Evolutionary conservation across 2,329 filamentous ascomycete species (phyloP), one percentile per base, ranked within the genome.

Genomic region (Mycosphaerelloides madeirae): DNA sequence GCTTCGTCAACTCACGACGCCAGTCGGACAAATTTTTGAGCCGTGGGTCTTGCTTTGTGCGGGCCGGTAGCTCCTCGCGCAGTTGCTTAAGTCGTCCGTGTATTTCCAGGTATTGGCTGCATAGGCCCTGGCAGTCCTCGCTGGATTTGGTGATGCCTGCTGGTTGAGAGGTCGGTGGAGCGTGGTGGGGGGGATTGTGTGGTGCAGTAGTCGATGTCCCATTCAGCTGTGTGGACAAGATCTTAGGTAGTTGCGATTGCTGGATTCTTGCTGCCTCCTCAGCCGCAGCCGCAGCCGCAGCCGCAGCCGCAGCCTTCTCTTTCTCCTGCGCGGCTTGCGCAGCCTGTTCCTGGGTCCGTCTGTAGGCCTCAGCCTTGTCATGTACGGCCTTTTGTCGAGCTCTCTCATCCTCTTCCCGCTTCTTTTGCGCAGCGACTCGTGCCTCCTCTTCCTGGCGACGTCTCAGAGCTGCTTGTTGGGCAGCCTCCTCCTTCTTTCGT

Each of bases 1-100:
- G 81, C 57, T 83, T 85, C 31, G 78, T 77, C n/a, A 35, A 15
- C 33, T 35, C 25, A 44, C 19, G 34, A 44, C 43, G 18, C 41
- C 46, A 80, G 43, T 87, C 79, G 28, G 85, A 84, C 29, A 78
- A 75, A 40, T 75, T 72, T 64, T 87, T 87, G 14, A 35, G 16
- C 8, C 16, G 6, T 6, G 33, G 8, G 12, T 35, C 33, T 35
- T 18, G 78, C 16, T 71, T 45, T 68, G 56, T 80, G 18, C 19
- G 34, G 25, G n/a, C 33, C 6, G 16, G 31, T 45, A 34, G n/a
- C 29, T 42, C 8, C 12, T 79, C 62, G 12, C 79, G 71, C 53
- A 81, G 65, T 6, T 69, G 59, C 59, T 83, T 94, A 18, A 94
- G 72, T 31, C 78, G 79, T 48, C 18, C 22, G 37, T 54, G 49